Conservation (phyloP, 2,329 filamentous ascomycete species). For the Penicillium sp. region DNA sequence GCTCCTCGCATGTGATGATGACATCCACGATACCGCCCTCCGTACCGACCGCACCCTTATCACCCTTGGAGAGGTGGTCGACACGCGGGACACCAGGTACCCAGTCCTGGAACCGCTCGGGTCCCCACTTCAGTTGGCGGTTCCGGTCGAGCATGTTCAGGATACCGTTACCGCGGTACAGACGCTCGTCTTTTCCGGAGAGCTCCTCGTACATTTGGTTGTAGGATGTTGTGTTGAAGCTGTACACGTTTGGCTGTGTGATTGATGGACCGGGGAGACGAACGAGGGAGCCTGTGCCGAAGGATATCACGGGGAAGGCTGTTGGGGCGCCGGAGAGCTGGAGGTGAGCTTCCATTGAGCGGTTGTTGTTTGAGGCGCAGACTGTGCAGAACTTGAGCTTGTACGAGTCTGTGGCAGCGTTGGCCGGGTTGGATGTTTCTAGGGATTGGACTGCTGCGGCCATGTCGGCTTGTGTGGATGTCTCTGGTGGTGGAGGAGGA, state of each 20-base stretch:
- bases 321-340: constrained; percentile 80
- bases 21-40: constrained; percentile 90
- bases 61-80: constrained; percentile 64
- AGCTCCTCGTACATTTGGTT: constrained; percentile 92
- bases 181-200: constrained; percentile 74
- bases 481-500: constrained; percentile 46
- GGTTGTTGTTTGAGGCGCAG: constrained; percentile 98
- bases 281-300: constrained; percentile 92
- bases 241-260: constrained; percentile 92
- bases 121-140: constrained; percentile 86
- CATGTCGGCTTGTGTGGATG: constrained; percentile 26
- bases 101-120: constrained; percentile 98
- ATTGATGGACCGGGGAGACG: constrained; percentile 89
- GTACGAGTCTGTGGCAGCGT: constrained; percentile 57
- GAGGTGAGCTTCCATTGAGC: constrained; percentile 99
- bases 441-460: constrained; percentile 9
- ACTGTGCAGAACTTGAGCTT: constrained; percentile 97
- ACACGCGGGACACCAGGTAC: constrained; percentile 78
- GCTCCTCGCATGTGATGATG: constrained; percentile 95
- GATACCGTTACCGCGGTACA: constrained; percentile 90
- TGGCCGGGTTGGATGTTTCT: constrained; percentile 8
- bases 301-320: constrained; percentile 93
- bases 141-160: constrained; percentile 96
- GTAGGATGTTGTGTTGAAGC: constrained; percentile 97
- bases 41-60: constrained; percentile 75